Evolutionary conservation across 1,284 basidiomycete species (phyloP).

Genomic region (Fomitopsis pinicola): DNA sequence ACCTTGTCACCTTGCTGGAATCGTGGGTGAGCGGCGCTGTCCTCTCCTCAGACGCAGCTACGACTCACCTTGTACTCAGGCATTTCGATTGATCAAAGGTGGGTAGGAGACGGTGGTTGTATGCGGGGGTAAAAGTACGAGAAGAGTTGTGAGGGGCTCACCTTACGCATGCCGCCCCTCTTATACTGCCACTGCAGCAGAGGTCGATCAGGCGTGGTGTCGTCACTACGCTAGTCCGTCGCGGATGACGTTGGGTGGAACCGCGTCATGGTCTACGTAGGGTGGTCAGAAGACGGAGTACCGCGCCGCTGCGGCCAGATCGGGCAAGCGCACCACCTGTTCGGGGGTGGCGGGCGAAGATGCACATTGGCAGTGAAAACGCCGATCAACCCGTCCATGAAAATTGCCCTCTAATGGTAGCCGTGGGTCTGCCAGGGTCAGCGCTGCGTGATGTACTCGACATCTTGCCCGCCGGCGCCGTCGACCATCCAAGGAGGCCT

Average conservation of each 20-base stretch:
- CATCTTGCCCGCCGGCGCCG: too few species aligned
- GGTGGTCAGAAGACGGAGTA: background rate
- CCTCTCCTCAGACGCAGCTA: background rate
- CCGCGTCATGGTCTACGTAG: background rate
- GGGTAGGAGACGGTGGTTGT: background rate
- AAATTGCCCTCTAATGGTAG: too few species aligned
- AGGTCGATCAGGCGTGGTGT: background rate
- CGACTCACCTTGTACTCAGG: background rate
- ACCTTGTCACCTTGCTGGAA: conserved; percentile 36
- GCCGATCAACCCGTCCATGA: too few species aligned
- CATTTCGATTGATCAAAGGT: background rate
- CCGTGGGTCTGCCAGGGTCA: too few species aligned
- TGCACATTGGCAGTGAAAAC: too few species aligned
- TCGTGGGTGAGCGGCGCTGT: background rate
- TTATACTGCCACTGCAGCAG: background rate
- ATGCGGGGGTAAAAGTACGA: background rate
- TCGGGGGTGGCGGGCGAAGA: background rate
- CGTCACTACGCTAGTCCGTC: background rate
- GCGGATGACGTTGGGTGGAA: background rate
- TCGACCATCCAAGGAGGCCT: too few species aligned
- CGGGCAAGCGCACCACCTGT: background rate
- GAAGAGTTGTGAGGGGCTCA: too few species aligned
- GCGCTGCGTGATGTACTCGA: too few species aligned
- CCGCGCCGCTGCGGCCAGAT: background rate
- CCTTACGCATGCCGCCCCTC: background rate